phyloP scores from a whole-genome alignment of 2,329 filamentous ascomycete genomes.

The Tolypocladium ophioglossoides region DNA sequence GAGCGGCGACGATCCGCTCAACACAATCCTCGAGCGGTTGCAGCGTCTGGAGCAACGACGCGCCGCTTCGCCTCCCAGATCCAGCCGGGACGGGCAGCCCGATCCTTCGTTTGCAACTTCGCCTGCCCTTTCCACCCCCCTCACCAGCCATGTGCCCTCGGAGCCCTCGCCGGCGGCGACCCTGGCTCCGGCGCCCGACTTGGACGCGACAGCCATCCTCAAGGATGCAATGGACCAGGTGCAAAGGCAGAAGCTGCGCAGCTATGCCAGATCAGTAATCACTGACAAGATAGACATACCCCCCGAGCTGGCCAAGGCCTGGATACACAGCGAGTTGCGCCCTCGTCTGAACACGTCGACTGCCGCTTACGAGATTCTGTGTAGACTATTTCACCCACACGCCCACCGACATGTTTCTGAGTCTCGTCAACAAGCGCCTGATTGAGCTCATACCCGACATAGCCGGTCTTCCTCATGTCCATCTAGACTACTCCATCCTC shows the following conservation, averaged over 20 bases:
- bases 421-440: slow-evolving; percentile 14
- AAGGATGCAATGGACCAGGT: slow-evolving; percentile 18
- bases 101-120: not conserved
- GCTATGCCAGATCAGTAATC: slow-evolving; percentile 10
- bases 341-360: not conserved
- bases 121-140: not conserved
- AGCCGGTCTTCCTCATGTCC: slow-evolving; percentile 15
- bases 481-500: slow-evolving; percentile 17
- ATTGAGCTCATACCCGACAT: slow-evolving; percentile 20
- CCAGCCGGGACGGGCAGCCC: not conserved
- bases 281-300: slow-evolving; percentile 14
- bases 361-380: not conserved
- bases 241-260: slow-evolving; percentile 12
- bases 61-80: not conserved
- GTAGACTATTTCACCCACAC: slow-evolving; percentile 18
- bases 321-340: slow-evolving; percentile 11
- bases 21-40: slow-evolving; percentile 17
- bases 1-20: not conserved
- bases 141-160: not conserved
- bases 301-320: slow-evolving; percentile 15
- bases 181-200: not conserved
- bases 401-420: slow-evolving; percentile 17
- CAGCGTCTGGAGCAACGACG: slow-evolving; percentile 15
- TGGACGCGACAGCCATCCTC: slow-evolving; percentile 16
- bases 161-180: not conserved